These are phyloP conservation scores for Aspergillus steynii DNA, from an alignment of 495 filamentous ascomycete genomes.

Conservation along the genomic window DNA sequence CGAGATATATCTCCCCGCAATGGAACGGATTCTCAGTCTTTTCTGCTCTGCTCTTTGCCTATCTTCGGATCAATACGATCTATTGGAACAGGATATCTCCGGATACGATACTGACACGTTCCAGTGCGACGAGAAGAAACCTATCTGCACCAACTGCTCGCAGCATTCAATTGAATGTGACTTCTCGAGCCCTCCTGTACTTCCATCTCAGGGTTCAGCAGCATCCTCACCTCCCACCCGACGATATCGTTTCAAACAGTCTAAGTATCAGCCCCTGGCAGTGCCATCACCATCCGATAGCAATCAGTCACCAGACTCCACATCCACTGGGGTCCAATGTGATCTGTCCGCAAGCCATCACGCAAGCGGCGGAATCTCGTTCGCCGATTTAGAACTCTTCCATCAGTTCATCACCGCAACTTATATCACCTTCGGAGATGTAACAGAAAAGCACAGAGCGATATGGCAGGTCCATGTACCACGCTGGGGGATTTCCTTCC, in stretches of 20 bases:
- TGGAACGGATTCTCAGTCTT: not conserved
- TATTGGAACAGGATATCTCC: not conserved
- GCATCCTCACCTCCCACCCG: slow-evolving; percentile 2
- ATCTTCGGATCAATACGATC: not conserved
- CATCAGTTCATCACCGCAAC: slow-evolving; percentile 25
- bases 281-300: not conserved
- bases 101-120: slow-evolving; percentile 6
- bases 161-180: slow-evolving; percentile 36
- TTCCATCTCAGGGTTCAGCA: slow-evolving; percentile 8
- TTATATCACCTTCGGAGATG: slow-evolving; percentile 16
- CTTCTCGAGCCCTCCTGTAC: slow-evolving; percentile 15
- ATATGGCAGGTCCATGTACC: slow-evolving; percentile 44
- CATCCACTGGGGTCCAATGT: slow-evolving; percentile 18
- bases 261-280: slow-evolving; percentile 21
- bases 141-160: slow-evolving; percentile 33
- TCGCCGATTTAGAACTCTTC: slow-evolving; percentile 26
- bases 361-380: slow-evolving; percentile 22
- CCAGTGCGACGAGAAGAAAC: slow-evolving; percentile 44
- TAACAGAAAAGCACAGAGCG: slow-evolving; percentile 6
- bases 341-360: slow-evolving; percentile 9
- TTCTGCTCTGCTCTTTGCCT: slow-evolving; percentile 2
- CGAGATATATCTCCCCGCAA: not conserved
- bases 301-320: not conserved
- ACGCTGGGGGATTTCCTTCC: slow-evolving; percentile 42
- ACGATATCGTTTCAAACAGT: slow-evolving; percentile 26